Percentiles rank a stretch among this genome's conserved stretches.
Conservation (phyloP, 2,329 filamentous ascomycete genomes). For the Parascedosporium putredinis region DNA sequence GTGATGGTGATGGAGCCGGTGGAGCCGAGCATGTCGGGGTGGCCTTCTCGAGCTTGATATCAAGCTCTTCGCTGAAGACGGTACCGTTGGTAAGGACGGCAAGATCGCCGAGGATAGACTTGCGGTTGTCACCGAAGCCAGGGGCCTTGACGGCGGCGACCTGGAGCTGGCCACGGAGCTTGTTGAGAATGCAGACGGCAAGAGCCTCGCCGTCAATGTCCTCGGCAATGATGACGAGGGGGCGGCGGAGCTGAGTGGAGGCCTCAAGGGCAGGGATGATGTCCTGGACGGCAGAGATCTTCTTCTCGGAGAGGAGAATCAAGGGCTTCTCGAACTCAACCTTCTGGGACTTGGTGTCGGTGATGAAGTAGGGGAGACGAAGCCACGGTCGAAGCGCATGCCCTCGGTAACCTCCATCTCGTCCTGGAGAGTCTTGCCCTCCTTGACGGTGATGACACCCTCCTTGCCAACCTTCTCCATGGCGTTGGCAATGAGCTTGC, state of each 20-base stretch:
- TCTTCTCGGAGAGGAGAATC: constrained; percentile 98
- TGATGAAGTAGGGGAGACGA: constrained; percentile 99
- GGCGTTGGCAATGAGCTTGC: constrained; percentile 88
- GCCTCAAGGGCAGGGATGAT: constrained; percentile 97
- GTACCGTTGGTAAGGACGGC: constrained; percentile 92
- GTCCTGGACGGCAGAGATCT: constrained; percentile 98
- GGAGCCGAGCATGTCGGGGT: constrained; percentile 93
- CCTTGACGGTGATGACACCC: constrained; percentile 99
- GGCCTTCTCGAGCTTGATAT: constrained; percentile 98
- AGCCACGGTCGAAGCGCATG: constrained; percentile 99
- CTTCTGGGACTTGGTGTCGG: constrained; percentile 96
- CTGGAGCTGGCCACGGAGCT: constrained; percentile 98
- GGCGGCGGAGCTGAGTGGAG: constrained; percentile 88
- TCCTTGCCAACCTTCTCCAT: constrained; percentile 99
- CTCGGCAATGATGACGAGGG: constrained; percentile 96
- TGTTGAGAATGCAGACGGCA: constrained; percentile 98
- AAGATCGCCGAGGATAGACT: constrained; percentile 96
- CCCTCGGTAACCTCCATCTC: constrained; percentile 99
- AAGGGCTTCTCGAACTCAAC: constrained; percentile 99
- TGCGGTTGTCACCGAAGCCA: constrained; percentile 99
- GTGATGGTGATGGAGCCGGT: constrained; percentile 99
- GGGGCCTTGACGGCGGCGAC: constrained; percentile 98
- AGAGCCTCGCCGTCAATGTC: constrained; percentile 98
- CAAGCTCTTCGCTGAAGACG: constrained; percentile 96
- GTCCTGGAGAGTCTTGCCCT: constrained; percentile 96